Evolutionary conservation across 345 rosid genomes (phyloP), one percentile per base, ranked within the genome.

Genomic region (Moricandia moricandioides): DNA sequence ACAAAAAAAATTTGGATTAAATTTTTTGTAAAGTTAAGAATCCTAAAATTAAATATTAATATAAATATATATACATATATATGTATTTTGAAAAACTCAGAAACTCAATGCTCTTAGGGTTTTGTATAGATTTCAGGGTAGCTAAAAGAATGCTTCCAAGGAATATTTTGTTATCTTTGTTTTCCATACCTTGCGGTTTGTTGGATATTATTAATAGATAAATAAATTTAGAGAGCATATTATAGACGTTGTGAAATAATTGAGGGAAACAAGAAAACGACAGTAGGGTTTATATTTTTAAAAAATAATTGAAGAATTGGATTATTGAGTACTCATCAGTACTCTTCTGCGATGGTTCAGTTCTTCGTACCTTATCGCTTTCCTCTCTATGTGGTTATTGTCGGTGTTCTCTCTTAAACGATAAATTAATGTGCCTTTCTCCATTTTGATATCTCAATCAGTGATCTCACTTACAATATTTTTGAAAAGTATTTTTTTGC

Each of bases 231-330:
- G 40, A 58, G 54, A 35, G 54, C 13, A 62, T 54, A 35, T 31
- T 54, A 35, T 31, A 77, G 71, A 70, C 75, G 69, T 77, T 77
- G 43, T 45, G 52, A 47, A 70, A 77, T 77, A 64, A 70, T 77
- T 70, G 80, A 77, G 33, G 45, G 80, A 47, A 77, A 77, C 76
- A 57, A 77, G 67, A 77, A 77, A 77, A 65, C 62, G 76, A 71
- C 52, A 55, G 80, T 77, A 63, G 80, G 76, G 80, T 71, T 65
- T 71, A 77, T 71, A 71, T 43, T 33, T 64, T 7, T 0, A 21
- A 0, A 10, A 43, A 71, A 77, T 77, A 71, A 65, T 77, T 65
- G 72, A 65, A 27, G 52, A 58, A 56, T 10, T 75, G 61, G 75
- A 70, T 76, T 76, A 76, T 77, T 64, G 71, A 70, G 76, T 77